A percentile compares a stretch with the other conserved stretches of the same genome.
These are phyloP conservation scores for Mycena maculata DNA, from an alignment of 768 basidiomycete genomes.

Conservation along the genomic window DNA sequence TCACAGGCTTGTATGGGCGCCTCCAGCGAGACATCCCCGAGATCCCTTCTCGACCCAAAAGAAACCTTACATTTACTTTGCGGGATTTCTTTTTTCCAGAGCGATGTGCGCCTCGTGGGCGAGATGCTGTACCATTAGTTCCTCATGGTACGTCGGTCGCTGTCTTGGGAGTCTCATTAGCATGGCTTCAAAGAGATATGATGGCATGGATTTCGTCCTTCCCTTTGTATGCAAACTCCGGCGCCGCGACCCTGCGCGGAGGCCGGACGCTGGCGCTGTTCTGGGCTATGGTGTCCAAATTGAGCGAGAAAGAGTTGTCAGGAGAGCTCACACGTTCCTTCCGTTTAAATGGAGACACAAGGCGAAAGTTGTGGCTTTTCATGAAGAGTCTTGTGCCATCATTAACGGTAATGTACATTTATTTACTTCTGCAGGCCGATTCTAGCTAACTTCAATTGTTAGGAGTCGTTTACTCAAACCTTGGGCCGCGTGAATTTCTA, in stretches of 20 bases:
- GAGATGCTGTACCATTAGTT: not conserved
- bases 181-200: not conserved
- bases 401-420: no score
- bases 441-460: no score
- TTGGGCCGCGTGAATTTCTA: no score
- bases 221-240: not conserved
- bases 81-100: not conserved
- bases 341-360: no score
- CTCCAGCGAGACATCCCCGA: constrained; percentile 1
- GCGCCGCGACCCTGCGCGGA: not conserved
- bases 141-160: not conserved
- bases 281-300: not conserved
- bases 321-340: no score
- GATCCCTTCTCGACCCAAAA: not conserved
- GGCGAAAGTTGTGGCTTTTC: no score
- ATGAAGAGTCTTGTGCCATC: no score
- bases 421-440: no score
- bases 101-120: not conserved
- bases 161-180: not conserved
- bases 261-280: not conserved
- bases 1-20: not conserved
- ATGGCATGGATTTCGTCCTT: not conserved
- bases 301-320: not conserved
- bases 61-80: no score
- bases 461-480: no score